phyloP scores from a whole-genome alignment of 768 basidiomycete genomes.

The Boletus fagicola region DNA sequence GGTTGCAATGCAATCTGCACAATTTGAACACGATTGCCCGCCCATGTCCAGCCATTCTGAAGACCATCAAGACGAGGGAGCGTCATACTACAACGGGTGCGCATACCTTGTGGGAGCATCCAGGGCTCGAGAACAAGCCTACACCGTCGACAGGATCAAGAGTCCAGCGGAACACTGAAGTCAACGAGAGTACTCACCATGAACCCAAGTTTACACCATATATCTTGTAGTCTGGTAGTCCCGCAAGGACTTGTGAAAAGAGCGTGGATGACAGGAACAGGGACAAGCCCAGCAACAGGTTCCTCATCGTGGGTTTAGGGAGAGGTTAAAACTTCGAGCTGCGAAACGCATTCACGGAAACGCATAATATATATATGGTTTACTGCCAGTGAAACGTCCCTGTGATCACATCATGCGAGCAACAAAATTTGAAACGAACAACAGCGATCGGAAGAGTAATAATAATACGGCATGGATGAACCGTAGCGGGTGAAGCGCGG shows the following conservation, averaged over 20 bases:
- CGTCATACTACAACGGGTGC: neutral
- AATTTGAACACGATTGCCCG: conserved; percentile 57
- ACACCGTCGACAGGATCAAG: conserved; percentile 7
- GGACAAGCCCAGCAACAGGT: conserved; percentile 8
- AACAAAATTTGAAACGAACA: neutral
- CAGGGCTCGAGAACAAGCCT: conserved; percentile 80
- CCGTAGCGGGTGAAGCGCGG: neutral
- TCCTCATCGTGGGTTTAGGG: conserved; percentile 19
- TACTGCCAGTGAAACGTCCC: neutral
- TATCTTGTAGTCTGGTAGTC: conserved; percentile 42
- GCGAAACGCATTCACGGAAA: neutral
- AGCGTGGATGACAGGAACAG: conserved; percentile 19
- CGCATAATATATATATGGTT: conserved; percentile 7
- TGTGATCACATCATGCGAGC: conserved; percentile 4
- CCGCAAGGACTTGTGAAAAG: conserved; percentile 19
- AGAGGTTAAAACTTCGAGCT: neutral
- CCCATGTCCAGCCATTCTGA: conserved; percentile 75
- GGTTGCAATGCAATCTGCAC: conserved; percentile 58
- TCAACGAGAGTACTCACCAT: conserved; percentile 43
- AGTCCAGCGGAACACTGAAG: neutral
- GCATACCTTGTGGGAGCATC: conserved; percentile 70
- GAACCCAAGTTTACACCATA: conserved; percentile 74
- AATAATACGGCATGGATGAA: neutral
- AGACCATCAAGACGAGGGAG: neutral
- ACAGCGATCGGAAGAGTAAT: neutral